phyloP scores from a whole-genome alignment of 2,329 filamentous ascomycete genomes.

The Colletotrichum orbiculare region DNA sequence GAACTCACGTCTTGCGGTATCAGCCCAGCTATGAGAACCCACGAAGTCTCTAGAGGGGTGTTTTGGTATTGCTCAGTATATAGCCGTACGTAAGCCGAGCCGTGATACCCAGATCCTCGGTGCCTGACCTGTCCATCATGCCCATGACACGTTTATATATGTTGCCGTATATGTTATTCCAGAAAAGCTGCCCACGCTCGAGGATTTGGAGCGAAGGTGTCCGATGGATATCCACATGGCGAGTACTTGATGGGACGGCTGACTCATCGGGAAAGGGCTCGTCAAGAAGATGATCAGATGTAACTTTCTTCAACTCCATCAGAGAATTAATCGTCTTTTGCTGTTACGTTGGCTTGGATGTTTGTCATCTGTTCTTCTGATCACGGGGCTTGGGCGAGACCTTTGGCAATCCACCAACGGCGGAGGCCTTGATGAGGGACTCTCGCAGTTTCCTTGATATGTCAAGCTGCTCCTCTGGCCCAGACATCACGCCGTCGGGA shows the following conservation, averaged over 20 bases:
- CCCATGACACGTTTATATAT: constrained; percentile 58
- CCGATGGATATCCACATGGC: constrained; percentile 51
- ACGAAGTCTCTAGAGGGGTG: constrained; percentile 61
- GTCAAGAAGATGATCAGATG: constrained; percentile 55
- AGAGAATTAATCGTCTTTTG: constrained; percentile 59
- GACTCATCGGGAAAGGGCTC: constrained; percentile 39
- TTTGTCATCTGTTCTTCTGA: background rate
- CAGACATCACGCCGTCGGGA: constrained; percentile 39
- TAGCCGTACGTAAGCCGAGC: constrained; percentile 62
- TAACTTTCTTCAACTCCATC: constrained; percentile 55
- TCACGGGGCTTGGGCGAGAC: constrained; percentile 42
- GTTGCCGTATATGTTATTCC: constrained; percentile 61
- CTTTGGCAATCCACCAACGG: constrained; percentile 62
- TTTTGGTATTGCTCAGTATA: constrained; percentile 57
- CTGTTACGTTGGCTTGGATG: background rate
- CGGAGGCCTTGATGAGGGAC: constrained; percentile 59
- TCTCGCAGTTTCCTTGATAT: constrained; percentile 60
- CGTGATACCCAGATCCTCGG: constrained; percentile 60
- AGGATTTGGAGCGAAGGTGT: constrained; percentile 49
- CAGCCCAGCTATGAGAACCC: constrained; percentile 61
- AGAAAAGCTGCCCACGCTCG: constrained; percentile 57
- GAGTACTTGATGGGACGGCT: constrained; percentile 50
- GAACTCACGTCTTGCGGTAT: constrained; percentile 62
- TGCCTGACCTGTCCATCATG: constrained; percentile 60
- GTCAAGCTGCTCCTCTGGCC: constrained; percentile 51